Conservation (phyloP, 306 rosid genomes). For the Acacia crassicarpa region DNA sequence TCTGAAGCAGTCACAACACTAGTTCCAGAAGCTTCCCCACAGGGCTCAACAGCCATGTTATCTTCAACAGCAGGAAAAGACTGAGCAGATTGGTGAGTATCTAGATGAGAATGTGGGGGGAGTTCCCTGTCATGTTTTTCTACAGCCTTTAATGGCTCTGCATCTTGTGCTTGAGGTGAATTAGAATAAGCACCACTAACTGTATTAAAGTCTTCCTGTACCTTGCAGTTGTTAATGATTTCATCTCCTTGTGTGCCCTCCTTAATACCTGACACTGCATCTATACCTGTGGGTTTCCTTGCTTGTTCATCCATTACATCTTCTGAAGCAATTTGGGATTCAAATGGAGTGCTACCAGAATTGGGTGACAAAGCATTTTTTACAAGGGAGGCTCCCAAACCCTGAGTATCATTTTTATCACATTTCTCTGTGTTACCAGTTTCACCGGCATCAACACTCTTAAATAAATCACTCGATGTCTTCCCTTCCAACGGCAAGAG, state of each 20-base stretch:
- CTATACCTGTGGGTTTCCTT: slow-evolving; percentile 30
- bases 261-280: slow-evolving; percentile 22
- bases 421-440: slow-evolving; percentile 26
- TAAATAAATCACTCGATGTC: slow-evolving; percentile 24
- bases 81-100: slow-evolving; percentile 39
- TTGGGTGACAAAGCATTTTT: slow-evolving; percentile 21
- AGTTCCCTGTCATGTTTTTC: slow-evolving; percentile 33
- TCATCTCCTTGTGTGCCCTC: slow-evolving; percentile 34
- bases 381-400: slow-evolving; percentile 25
- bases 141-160: slow-evolving; percentile 30
- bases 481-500: slow-evolving; percentile 34
- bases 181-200: slow-evolving; percentile 25
- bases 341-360: slow-evolving; percentile 25
- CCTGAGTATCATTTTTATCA: slow-evolving; percentile 34
- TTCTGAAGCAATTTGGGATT: slow-evolving; percentile 41
- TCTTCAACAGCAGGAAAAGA: slow-evolving; percentile 30
- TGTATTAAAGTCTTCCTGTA: slow-evolving; percentile 31
- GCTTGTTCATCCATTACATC: slow-evolving; percentile 24
- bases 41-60: slow-evolving; percentile 27
- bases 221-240: slow-evolving; percentile 29
- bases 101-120: slow-evolving; percentile 29
- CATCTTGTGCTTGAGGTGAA: slow-evolving; percentile 28
- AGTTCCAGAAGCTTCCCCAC: slow-evolving; percentile 38
- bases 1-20: slow-evolving; percentile 43
- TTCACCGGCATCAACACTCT: slow-evolving; percentile 33